Conservation (phyloP, 2,329 filamentous ascomycete genomes). For the Botrytis medusae region DNA sequence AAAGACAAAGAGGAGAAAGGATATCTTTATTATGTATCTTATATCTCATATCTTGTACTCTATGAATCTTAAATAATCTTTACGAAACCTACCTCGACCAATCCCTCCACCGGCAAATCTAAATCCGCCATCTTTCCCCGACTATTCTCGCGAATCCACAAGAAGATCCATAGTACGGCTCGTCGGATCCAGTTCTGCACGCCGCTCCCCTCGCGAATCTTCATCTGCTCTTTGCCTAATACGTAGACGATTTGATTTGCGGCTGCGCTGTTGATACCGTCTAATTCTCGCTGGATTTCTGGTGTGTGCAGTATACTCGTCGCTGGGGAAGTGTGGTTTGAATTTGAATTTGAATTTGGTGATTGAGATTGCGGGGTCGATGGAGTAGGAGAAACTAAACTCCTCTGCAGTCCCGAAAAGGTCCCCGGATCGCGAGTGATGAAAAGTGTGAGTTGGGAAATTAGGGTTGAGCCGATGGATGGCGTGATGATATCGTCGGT, state of each 20-base stretch:
- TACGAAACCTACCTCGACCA: conserved; percentile 69
- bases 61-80: conserved; percentile 55
- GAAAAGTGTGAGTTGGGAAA: conserved; percentile 55
- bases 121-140: conserved; percentile 65
- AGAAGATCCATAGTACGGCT: conserved; percentile 53
- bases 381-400: neutral
- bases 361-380: neutral
- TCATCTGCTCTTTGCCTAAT: conserved; percentile 63
- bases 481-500: conserved; percentile 69
- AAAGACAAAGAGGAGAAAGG: neutral
- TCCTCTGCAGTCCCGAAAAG: neutral
- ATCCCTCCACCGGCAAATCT: conserved; percentile 55
- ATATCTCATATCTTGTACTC: too few relatives aligned
- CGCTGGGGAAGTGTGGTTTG: neutral
- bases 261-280: conserved; percentile 46
- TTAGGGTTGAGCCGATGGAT: conserved; percentile 60
- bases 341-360: neutral
- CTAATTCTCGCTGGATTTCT: conserved; percentile 44
- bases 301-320: conserved; percentile 31
- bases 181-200: conserved; percentile 41
- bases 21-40: too few relatives aligned
- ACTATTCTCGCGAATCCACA: conserved; percentile 67
- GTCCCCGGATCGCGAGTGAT: conserved; percentile 44
- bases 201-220: conserved; percentile 45
- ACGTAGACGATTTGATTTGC: conserved; percentile 54